These are phyloP conservation scores for Chaetomiaceae sp. DNA, from an alignment of 2,329 filamentous ascomycete species.

Conservation along the genomic window DNA sequence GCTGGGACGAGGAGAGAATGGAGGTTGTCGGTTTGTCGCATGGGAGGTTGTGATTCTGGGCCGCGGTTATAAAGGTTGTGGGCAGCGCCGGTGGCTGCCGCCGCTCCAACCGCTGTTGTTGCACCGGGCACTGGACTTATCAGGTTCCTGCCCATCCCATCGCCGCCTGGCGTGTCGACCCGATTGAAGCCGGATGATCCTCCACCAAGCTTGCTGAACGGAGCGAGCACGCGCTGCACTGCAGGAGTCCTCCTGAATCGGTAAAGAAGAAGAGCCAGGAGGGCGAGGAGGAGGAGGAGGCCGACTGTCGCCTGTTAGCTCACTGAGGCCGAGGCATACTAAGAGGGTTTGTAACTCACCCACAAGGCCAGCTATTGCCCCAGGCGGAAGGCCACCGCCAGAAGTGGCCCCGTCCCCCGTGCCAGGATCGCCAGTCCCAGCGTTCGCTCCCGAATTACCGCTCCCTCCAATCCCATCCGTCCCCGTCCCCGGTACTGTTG, in stretches of 20 bases:
- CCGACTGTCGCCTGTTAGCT: conserved; percentile 10
- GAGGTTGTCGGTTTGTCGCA: conserved; percentile 7
- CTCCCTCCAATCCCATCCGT: background rate
- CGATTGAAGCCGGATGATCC: conserved; percentile 1
- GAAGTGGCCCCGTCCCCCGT: too few relatives aligned
- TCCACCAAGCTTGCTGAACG: conserved; percentile 3
- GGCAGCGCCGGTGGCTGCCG: background rate
- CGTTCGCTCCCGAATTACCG: background rate
- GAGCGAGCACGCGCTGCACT: conserved; percentile 13
- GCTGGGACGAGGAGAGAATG: background rate
- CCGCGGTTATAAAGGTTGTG: background rate
- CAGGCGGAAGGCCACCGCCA: conserved; percentile 6
- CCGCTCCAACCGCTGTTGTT: background rate
- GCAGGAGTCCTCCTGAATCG: conserved; percentile 6
- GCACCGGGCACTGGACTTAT: background rate
- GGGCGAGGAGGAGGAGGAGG: conserved; percentile 13
- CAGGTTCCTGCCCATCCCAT: conserved; percentile 10
- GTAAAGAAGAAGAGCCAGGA: conserved; percentile 16
- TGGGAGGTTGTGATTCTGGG: conserved; percentile 1
- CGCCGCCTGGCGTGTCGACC: conserved; percentile 2
- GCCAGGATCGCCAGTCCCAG: background rate
- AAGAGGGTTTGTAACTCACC: conserved; percentile 2
- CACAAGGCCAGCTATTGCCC: conserved; percentile 17
- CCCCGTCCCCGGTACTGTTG: background rate
- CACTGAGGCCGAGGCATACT: background rate